Evolutionary conservation across 1,139 yeast species (phyloP), one percentile per base, ranked within the genome.

Genomic region (Geotrichum siamense): DNA sequence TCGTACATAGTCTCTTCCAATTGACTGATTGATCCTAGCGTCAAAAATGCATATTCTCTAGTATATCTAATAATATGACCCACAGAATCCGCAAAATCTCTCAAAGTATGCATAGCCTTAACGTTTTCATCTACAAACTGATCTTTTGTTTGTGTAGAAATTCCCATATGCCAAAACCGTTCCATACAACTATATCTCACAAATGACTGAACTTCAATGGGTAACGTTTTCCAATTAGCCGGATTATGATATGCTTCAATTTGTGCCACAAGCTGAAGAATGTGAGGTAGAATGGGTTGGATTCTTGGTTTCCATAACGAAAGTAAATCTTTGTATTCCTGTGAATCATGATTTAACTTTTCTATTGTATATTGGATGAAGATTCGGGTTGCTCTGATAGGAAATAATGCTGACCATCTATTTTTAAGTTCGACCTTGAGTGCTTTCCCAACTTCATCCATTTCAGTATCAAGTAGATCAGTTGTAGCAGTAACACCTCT

Each of bases 1-100:
- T 82, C 91, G 58, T 85, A 93, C 50, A 93, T 72, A 0, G 96
- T 83, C 48, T 82, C 94, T 48, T 91, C 97, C 46, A 93, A 70
- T 55, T 86, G 94, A 1, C 96, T 79, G 47, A 91, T 82, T 1
- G 96, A 85, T 6, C 95, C 93, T 35, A 93, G 74, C 0, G 96
- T 85, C 52, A 89, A 67, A 58, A 87, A 84, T 3, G 96, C 95
- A 61, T 93, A 93, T 63, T 93, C 98, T 55, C 98, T 76, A 0
- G 98, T 91, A 60, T 93, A 91, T 56, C 98, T 74, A 16, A 93
- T 81, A 56, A 87, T 83, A 61, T 91, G 97, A 13, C 98, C 98
- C n/a, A 91, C 94, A 3, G 95, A 83, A 61, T 93, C 98, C 1
- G 98, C 97, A 69, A 93, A 91, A 65, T 93, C 98, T 53, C 97